phyloP scores from a whole-genome alignment of 2,329 filamentous ascomycete genomes.

The Penicillium sp. region DNA sequence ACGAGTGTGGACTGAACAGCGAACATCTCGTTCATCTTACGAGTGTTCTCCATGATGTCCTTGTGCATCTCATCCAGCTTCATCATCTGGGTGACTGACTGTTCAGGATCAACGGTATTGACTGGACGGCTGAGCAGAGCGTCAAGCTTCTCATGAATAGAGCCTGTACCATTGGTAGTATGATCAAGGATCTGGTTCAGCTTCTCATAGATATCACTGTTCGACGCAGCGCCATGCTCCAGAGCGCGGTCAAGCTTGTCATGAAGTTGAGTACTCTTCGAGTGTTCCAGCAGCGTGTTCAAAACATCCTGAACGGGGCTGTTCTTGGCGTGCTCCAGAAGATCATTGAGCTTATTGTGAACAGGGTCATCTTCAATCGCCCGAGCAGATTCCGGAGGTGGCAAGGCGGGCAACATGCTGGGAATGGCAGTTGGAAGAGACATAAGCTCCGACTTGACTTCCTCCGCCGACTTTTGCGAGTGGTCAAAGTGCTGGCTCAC shows the following conservation, averaged over 20 bases:
- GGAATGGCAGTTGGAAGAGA: conserved; percentile 54
- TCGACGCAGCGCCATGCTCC: conserved; percentile 30
- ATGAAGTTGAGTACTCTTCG: conserved; percentile 56
- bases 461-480: conserved; percentile 67
- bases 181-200: conserved; percentile 50
- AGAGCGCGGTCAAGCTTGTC: conserved; percentile 58
- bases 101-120: conserved; percentile 58
- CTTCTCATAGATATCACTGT: conserved; percentile 57
- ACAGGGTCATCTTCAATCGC: conserved; percentile 66
- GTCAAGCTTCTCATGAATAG: conserved; percentile 37
- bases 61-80: conserved; percentile 86
- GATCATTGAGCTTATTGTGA: conserved; percentile 59
- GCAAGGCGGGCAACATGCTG: conserved; percentile 56
- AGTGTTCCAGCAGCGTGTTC: conserved; percentile 46
- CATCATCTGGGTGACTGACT: conserved; percentile 73
- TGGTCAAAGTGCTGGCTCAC: conserved; percentile 88
- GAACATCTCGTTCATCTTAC: conserved; percentile 75
- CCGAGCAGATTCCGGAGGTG: conserved; percentile 36
- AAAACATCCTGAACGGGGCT: conserved; percentile 60
- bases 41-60: conserved; percentile 80
- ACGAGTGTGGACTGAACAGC: conserved; percentile 49
- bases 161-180: conserved; percentile 27
- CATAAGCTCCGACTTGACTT: conserved; percentile 59
- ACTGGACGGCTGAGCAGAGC: conserved; percentile 57
- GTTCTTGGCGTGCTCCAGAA: conserved; percentile 47